These are phyloP conservation scores for Pulveroboletus sp. DNA, from an alignment of 768 basidiomycete species.

Conservation along the genomic window DNA sequence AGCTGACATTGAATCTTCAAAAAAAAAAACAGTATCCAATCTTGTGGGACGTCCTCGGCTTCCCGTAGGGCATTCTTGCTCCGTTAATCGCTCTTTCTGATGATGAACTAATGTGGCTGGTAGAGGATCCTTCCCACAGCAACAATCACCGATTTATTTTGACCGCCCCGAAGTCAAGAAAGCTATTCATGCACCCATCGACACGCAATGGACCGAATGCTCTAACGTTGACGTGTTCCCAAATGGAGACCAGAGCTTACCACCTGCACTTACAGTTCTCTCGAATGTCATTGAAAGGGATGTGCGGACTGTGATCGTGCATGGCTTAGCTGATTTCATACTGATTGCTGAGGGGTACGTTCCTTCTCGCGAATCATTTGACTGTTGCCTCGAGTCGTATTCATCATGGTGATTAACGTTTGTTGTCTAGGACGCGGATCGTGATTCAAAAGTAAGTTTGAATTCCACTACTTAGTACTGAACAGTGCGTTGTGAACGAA, in stretches of 20 bases:
- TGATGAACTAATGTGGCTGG: neutral
- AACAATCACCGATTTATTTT: slow-evolving; percentile 66
- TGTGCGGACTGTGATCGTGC: slow-evolving; percentile 59
- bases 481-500: too few relatives aligned
- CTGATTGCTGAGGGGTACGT: slow-evolving; percentile 71
- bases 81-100: neutral
- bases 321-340: slow-evolving; percentile 70
- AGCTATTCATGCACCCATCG: slow-evolving; percentile 66
- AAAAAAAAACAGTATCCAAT: slow-evolving; percentile 36
- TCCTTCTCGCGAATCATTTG: neutral
- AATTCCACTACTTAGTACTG: too few relatives aligned
- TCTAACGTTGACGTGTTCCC: slow-evolving; percentile 57
- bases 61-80: slow-evolving; percentile 46
- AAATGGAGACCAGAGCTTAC: slow-evolving; percentile 53
- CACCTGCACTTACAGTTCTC: slow-evolving; percentile 59
- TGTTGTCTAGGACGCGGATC: slow-evolving; percentile 45
- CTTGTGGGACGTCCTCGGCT: too few relatives aligned
- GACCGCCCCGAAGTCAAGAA: too few relatives aligned
- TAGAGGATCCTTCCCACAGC: slow-evolving; percentile 53
- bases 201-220: slow-evolving; percentile 62
- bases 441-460: slow-evolving; percentile 56
- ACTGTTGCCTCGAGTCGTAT: neutral
- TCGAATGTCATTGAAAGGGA: slow-evolving; percentile 76
- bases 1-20: slow-evolving; percentile 1
- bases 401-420: slow-evolving; percentile 6